Evolutionary conservation across 2,329 filamentous ascomycete genomes (phyloP), one percentile per base, ranked within the genome.

Genomic region (Fusarium compactum): DNA sequence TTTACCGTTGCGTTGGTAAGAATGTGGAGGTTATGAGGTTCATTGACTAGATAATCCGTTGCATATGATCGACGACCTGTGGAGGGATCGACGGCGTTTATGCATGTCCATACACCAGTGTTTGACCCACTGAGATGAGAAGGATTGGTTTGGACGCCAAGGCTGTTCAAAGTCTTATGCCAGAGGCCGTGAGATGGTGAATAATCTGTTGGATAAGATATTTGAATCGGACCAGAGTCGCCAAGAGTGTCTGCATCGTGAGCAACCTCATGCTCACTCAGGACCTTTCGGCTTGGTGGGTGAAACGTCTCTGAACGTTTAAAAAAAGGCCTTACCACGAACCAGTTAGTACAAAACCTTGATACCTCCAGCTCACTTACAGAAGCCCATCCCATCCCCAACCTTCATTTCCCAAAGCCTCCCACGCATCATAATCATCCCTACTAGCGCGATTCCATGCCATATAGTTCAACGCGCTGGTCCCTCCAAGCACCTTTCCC

Each of bases 391-490:
- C 78, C 86, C 86, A 90, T 2, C 82, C 80, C 89, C 89, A 91
- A 3, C 87, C 88, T 2, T 69, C 59, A 69, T 90, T 90, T 1
- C 88, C 88, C 12, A 91, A 77, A 30, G 80, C 77, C 48, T 83
- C 84, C 88, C 88, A 91, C 0, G 82, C 82, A 76, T 90, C 84
- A 47, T 87, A 85, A 46, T 88, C 86, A 38, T 80, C 80, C 38
- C 73, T 78, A 51, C 79, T 81, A 9, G 82, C 85, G 32, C 84
- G 81, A 56, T 82, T 82, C 80, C 82, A 83, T 50, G 87, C 85
- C 85, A 89, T 86, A 67, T 85, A 87, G 68, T 90, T 90, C 50
- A 90, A 82, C 0, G 86, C 86, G 18, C 84, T 87, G 9, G 89
- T 89, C 9, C 90, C 91, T 20, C 91, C 91, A 0, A 92, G 82